These are phyloP conservation scores for Herpetospermum pedunculosum DNA, from an alignment of 306 rosid genomes.

Conservation along the genomic window DNA sequence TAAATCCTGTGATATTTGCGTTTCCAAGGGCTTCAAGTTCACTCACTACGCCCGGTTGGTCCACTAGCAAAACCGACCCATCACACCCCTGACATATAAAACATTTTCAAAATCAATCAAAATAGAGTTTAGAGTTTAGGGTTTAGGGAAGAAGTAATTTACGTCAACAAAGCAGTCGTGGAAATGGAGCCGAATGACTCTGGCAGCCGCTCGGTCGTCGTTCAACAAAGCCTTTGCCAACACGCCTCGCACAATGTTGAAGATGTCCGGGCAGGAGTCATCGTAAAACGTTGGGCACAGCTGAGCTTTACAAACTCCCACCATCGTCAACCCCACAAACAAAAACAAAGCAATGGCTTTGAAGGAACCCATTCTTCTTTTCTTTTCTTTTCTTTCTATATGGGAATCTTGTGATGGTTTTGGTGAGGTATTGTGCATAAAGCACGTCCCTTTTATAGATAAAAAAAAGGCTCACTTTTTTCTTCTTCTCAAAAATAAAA, in stretches of 20 bases:
- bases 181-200: conserved; percentile 26
- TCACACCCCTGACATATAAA: conserved; percentile 50
- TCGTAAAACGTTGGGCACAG: conserved; percentile 19
- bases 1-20: conserved; percentile 10
- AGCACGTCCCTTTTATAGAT: conserved; percentile 6
- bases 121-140: too few species aligned
- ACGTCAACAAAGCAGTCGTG: conserved; percentile 29
- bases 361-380: neutral
- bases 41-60: conserved; percentile 16
- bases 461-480: too few species aligned
- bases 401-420: too few species aligned
- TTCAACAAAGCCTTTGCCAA: conserved; percentile 7
- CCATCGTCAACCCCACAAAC: neutral
- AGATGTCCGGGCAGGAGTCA: conserved; percentile 12
- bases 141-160: too few species aligned
- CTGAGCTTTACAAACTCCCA: conserved; percentile 17
- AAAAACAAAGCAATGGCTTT: conserved; percentile 3
- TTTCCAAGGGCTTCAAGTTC: conserved; percentile 21
- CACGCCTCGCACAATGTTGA: conserved; percentile 10
- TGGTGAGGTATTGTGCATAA: neutral
- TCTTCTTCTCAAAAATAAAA: too few species aligned
- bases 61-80: conserved; percentile 30
- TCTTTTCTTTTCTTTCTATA: too few species aligned
- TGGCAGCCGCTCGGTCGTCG: conserved; percentile 21
- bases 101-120: too few species aligned